These are phyloP conservation scores for Lasiodiplodia citricola DNA, from an alignment of 2,329 filamentous ascomycete genomes.

Conservation along the genomic window DNA sequence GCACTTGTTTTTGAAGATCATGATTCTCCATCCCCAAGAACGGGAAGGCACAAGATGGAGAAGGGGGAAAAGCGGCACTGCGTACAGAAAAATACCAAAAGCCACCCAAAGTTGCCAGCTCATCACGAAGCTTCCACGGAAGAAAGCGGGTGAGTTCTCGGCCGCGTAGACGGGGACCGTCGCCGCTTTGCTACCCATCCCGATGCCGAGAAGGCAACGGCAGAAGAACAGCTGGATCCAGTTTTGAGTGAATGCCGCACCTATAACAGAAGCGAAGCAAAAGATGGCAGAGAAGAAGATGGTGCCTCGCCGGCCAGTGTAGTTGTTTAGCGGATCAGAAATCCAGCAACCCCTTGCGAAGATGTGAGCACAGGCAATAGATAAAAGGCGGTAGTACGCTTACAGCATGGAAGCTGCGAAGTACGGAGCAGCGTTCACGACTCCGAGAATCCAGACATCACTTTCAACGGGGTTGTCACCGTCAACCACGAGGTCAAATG, in stretches of 20 bases:
- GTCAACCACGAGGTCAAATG: conserved; percentile 53
- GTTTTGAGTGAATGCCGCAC: conserved; percentile 69
- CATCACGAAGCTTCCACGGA: conserved; percentile 80
- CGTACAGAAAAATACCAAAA: conserved; percentile 25
- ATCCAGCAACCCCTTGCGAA: conserved; percentile 67
- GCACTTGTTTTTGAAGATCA: background rate
- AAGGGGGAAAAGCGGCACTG: background rate
- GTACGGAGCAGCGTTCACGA: conserved; percentile 67
- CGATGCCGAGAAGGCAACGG: conserved; percentile 75
- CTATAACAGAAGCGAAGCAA: conserved; percentile 51
- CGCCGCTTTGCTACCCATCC: conserved; percentile 77
- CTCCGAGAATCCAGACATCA: conserved; percentile 63
- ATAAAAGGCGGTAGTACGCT: conserved; percentile 28
- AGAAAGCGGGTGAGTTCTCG: conserved; percentile 71
- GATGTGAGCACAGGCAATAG: background rate
- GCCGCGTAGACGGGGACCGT: conserved; percentile 80
- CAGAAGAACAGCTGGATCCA: conserved; percentile 75
- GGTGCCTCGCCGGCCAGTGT: conserved; percentile 72
- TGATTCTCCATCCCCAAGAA: background rate
- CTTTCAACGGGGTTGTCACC: background rate
- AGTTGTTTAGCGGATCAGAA: conserved; percentile 73
- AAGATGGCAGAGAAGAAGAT: conserved; percentile 79
- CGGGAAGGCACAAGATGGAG: conserved; percentile 39
- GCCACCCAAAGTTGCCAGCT: conserved; percentile 68
- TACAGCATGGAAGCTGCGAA: conserved; percentile 67